Conservation (phyloP, 1,139 yeast species). For the Scheffersomyces titani region DNA sequence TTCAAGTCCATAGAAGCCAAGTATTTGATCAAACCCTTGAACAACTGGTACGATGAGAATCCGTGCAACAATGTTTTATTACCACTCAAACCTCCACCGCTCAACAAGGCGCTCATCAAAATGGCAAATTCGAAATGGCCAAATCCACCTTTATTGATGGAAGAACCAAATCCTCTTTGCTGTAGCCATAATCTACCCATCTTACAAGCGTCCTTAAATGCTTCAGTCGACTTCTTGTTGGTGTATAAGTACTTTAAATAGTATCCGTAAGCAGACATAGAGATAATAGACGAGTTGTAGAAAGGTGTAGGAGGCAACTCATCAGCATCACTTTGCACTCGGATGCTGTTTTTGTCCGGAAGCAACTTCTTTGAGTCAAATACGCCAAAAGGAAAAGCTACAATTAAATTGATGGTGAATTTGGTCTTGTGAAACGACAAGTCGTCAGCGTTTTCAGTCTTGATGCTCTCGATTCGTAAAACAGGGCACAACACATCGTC, state of each 20-base stretch:
- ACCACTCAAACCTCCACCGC: constrained; percentile 82
- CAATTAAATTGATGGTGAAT: constrained; percentile 68
- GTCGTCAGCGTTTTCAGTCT: constrained; percentile 49
- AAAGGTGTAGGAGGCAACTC: constrained; percentile 75
- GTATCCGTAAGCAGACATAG: constrained; percentile 67
- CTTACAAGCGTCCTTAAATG: constrained; percentile 86
- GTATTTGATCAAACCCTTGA: constrained; percentile 82
- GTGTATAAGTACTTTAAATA: constrained; percentile 77
- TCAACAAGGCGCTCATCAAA: constrained; percentile 75
- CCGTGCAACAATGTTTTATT: constrained; percentile 80
- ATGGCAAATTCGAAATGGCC: constrained; percentile 90
- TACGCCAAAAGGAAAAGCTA: constrained; percentile 68
- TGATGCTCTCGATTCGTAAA: constrained; percentile 53
- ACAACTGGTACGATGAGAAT: constrained; percentile 87
- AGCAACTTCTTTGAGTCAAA: constrained; percentile 77
- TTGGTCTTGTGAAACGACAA: constrained; percentile 66
- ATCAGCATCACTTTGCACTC: constrained; percentile 56
- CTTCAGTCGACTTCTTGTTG: constrained; percentile 72
- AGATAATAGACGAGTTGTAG: constrained; percentile 77
- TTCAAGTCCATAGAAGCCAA: constrained; percentile 75
- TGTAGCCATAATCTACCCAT: constrained; percentile 88
- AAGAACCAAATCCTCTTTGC: constrained; percentile 78
- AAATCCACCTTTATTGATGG: constrained; percentile 71
- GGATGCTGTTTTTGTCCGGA: constrained; percentile 77
- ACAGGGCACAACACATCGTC: constrained; percentile 70